phyloP scores from a whole-genome alignment of 2,329 filamentous ascomycete genomes.

The Colletotrichum sp. region DNA sequence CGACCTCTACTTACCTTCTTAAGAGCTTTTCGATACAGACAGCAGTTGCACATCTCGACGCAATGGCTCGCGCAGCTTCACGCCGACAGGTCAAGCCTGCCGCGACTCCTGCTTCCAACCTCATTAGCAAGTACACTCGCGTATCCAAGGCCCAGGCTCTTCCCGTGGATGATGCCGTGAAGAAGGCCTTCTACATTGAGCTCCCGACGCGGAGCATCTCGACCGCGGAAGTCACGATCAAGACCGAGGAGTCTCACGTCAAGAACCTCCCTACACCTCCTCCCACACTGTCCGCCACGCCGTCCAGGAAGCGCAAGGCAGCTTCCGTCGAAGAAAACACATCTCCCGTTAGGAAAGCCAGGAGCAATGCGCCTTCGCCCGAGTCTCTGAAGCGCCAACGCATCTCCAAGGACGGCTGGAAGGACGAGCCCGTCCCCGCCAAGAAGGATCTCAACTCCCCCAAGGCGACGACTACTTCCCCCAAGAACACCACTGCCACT shows the following conservation, averaged over 20 bases:
- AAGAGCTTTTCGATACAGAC: background rate
- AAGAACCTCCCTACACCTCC: background rate
- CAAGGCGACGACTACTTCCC: background rate
- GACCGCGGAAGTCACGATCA: background rate
- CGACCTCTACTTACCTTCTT: background rate
- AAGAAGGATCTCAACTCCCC: slow-evolving; percentile 5
- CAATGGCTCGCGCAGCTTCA: slow-evolving; percentile 22
- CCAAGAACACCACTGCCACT: background rate
- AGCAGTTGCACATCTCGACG: slow-evolving; percentile 1
- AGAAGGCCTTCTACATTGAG: slow-evolving; percentile 19
- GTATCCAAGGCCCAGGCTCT: slow-evolving; percentile 16
- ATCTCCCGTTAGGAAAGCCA: background rate
- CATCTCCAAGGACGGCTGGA: background rate
- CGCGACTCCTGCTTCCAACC: slow-evolving; percentile 1
- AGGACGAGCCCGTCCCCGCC: slow-evolving; percentile 20
- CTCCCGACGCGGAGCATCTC: slow-evolving; percentile 5
- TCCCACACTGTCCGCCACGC: background rate
- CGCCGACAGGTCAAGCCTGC: slow-evolving; percentile 20
- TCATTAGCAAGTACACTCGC: slow-evolving; percentile 22
- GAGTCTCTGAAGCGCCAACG: slow-evolving; percentile 19
- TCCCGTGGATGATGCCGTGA: background rate
- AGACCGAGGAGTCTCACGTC: slow-evolving; percentile 5
- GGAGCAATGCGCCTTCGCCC: background rate
- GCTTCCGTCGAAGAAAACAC: slow-evolving; percentile 9
- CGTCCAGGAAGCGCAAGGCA: slow-evolving; percentile 22